phyloP scores from a whole-genome alignment of 2,329 filamentous ascomycete genomes.

The Fusarium begoniae region DNA sequence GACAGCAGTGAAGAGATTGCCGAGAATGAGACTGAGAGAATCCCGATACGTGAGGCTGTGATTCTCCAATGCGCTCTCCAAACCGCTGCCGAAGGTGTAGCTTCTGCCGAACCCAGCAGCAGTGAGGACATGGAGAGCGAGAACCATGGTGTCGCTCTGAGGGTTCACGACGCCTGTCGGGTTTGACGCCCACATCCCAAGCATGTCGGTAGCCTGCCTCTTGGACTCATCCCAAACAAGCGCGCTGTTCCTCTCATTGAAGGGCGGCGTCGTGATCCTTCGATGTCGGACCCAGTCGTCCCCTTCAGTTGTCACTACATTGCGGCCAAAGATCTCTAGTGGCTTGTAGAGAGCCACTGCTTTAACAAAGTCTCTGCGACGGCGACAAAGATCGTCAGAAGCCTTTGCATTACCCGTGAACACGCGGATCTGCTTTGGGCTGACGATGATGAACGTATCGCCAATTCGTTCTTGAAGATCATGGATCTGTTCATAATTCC shows the following conservation, averaged over 20 bases:
- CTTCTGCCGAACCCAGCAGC: constrained; percentile 33
- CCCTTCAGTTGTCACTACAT: constrained; percentile 33
- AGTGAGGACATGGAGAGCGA: constrained; percentile 34
- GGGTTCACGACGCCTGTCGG: constrained; percentile 20
- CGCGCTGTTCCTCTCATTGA: constrained; percentile 34
- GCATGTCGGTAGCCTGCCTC: constrained; percentile 28
- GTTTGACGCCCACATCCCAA: constrained; percentile 25
- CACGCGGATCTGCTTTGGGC: constrained; percentile 32
- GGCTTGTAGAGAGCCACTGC: constrained; percentile 32
- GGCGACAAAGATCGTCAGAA: constrained; percentile 24
- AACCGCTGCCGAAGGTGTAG: constrained; percentile 23
- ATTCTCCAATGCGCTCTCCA: constrained; percentile 10
- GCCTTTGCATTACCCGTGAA: constrained; percentile 34
- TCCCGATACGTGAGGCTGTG: constrained; percentile 33
- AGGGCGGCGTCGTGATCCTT: constrained; percentile 30
- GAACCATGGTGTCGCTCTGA: constrained; percentile 28
- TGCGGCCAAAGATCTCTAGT: constrained; percentile 33
- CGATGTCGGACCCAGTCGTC: constrained; percentile 33
- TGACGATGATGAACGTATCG: constrained; percentile 35
- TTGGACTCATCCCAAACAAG: constrained; percentile 34
- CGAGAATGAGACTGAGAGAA: constrained; percentile 23
- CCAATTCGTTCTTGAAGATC: constrained; percentile 32
- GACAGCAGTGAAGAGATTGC: constrained; percentile 26
- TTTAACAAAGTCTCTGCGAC: constrained; percentile 32
- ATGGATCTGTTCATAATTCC: constrained; percentile 34